Evolutionary conservation across 2,329 filamentous ascomycete species (phyloP).

Genomic region (Penicillium sp.): DNA sequence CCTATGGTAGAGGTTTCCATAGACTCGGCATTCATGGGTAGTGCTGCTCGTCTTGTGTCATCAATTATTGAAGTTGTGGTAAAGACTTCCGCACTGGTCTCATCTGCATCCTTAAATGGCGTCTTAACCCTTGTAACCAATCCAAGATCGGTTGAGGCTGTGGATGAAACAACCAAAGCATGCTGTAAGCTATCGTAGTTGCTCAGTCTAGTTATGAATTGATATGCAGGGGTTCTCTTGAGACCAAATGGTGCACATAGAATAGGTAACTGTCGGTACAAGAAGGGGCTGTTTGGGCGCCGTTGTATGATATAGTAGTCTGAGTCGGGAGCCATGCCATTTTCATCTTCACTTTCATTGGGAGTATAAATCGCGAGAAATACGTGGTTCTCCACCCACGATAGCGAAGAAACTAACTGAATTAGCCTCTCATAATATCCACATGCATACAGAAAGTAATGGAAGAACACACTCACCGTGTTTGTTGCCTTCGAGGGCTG

Average conservation of each 20-base stretch:
- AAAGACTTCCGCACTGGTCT: slow-evolving; percentile 61
- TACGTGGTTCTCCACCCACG: slow-evolving; percentile 83
- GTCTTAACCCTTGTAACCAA: slow-evolving; percentile 70
- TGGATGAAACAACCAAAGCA: slow-evolving; percentile 75
- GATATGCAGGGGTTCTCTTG: slow-evolving; percentile 64
- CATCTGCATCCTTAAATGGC: slow-evolving; percentile 58
- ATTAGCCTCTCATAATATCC: not conserved
- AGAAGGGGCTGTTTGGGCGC: slow-evolving; percentile 58
- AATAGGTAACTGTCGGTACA: slow-evolving; percentile 70
- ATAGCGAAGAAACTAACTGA: slow-evolving; percentile 64
- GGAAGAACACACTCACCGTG: slow-evolving; percentile 56
- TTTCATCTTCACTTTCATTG: slow-evolving; percentile 51
- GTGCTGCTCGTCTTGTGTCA: slow-evolving; percentile 69
- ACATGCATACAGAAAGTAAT: not conserved
- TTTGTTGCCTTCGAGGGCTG: slow-evolving; percentile 58
- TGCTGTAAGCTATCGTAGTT: slow-evolving; percentile 78
- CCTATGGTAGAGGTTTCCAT: slow-evolving; percentile 77
- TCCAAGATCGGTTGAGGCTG: slow-evolving; percentile 73
- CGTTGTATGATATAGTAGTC: slow-evolving; percentile 77
- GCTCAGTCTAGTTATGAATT: slow-evolving; percentile 71
- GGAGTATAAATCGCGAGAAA: slow-evolving; percentile 77
- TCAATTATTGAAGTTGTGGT: slow-evolving; percentile 68
- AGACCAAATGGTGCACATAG: slow-evolving; percentile 69
- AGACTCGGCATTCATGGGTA: slow-evolving; percentile 64
- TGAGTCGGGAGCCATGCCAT: slow-evolving; percentile 54